Base-by-base conservation (phyloP, 257 asterid genomes). In the Craterostigma plantagineum region DNA sequence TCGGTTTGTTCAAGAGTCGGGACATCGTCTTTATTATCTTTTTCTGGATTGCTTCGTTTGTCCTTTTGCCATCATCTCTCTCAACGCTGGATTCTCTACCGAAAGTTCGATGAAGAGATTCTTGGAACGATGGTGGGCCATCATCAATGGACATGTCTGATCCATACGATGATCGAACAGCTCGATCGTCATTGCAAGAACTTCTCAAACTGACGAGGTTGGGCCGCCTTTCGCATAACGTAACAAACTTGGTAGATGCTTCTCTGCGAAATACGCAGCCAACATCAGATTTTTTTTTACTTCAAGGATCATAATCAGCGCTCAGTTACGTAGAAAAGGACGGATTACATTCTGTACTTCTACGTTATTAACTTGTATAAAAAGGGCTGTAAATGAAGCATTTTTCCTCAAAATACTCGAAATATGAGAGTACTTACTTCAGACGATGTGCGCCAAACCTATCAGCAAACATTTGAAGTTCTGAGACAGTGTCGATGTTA, bases 401-500 rank as follows among this genome's bases (percentile, higher is more conserved):
- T 36, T 36, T 36, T 2, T 36, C 8, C 8, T 2, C 3, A 36
- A 9, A 36, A 36, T 1, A 36, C 11, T 2, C 8, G 9, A 9
- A 43, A 16, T 9, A 9, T 14, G 33, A 17, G 14, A 43, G 27
- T 27, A 44, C 84, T 76, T 67, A 79, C 92, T 68, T 63, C 42
- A 79, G 58, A 43, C 78, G 82, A 43, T 50, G 69, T 17, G 81
- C 78, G 54, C 90, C 81, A 57, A 79, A 79, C 43, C 18, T 52
- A 35, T 76, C 84, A 16, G 92, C 70, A 66, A 79, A 79, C 65
- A 62, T 56, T 56, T 62, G 78, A 70, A 79, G 92, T 48, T 72
- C 78, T 10, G 68, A 51, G 45, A 70, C 75, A 7, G 74, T 59
- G 35, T 68, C 76, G 14, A 57, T 50, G 50, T 63, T 77, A 54